These are phyloP conservation scores for Starmerella cellae DNA, from an alignment of 805 yeast species.

Conservation along the genomic window DNA sequence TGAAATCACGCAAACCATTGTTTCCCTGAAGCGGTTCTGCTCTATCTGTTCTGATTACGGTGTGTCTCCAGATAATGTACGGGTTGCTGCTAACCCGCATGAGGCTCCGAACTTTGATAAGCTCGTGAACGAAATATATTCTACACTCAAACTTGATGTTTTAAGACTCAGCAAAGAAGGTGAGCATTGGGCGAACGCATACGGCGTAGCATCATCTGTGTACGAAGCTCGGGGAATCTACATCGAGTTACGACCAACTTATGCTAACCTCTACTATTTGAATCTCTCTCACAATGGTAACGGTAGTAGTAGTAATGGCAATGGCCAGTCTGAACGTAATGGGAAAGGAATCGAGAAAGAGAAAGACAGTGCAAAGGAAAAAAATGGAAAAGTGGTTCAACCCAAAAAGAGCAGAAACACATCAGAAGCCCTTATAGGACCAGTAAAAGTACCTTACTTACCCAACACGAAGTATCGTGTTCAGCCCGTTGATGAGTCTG, in stretches of 20 bases:
- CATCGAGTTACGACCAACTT: conserved; percentile 64
- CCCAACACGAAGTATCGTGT: neutral
- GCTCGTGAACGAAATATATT: conserved; percentile 41
- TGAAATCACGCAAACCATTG: conserved; percentile 45
- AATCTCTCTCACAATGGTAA: conserved; percentile 21
- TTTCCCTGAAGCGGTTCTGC: conserved; percentile 54
- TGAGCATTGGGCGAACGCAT: conserved; percentile 51
- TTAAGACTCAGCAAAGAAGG: conserved; percentile 45
- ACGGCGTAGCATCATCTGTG: conserved; percentile 64
- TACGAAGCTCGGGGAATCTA: conserved; percentile 53
- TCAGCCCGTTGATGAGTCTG: neutral
- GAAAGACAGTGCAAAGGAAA: neutral
- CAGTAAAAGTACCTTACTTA: conserved; percentile 2
- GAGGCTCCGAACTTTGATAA: conserved; percentile 53
- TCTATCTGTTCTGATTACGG: conserved; percentile 64
- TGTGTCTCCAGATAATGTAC: conserved; percentile 44
- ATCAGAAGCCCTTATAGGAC: conserved; percentile 5
- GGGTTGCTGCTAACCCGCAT: conserved; percentile 65
- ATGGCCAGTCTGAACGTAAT: neutral
- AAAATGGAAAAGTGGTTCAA: neutral
- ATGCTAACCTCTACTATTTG: conserved; percentile 59
- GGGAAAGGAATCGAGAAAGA: neutral
- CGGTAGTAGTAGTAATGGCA: neutral
- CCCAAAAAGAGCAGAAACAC: neutral
- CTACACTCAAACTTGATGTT: conserved; percentile 57